Base-by-base conservation (phyloP, 208 protist species). In the Leptomonas seymouri region DNA sequence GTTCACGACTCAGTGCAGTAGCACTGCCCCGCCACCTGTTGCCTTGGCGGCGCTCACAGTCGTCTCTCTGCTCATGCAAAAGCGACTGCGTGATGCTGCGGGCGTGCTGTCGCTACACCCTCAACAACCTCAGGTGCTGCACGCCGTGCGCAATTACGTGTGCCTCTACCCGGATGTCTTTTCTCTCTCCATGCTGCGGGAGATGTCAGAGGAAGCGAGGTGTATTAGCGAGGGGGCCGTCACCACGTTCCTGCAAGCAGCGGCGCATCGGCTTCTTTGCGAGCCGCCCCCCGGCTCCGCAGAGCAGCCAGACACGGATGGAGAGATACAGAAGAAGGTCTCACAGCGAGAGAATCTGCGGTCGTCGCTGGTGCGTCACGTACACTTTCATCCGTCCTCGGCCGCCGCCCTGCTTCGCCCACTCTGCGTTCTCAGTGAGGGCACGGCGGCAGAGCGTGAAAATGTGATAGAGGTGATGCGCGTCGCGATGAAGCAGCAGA, bases 381-480 rank as follows among this genome's bases (percentile, higher is more conserved):
- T 84, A 20, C 77, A 83, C 53, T 82, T 85, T 54, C 58, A 79
- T 34, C 82, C 86, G 11, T 12, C 25, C 25, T 57, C 74, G n/a
- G 71, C 83, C 4, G 69, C 82, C 1, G 27, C 41, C 9, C 74
- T 92, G 20, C 76, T 95, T 39, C 56, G 71, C 8, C 56, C 85
- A 11, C 71, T 95, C 14, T 93, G 83, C 45, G 25, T 54, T 14
- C 44, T 92, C 15, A 92, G 81, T 57, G 39, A 55, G 0, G 46
- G 71, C 9, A 56, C 34, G 1, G 62, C 42, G 3, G 36, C 41
- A 28, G 78, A 89, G 25, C 58, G 73, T 42, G 66, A 70, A 6
- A 78, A 85, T 20, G 85, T 87, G 14, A 21, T 82, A 45, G 63
- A 82, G 20, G 72, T 78, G 21, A 63, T 95, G 73, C 64, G 82